These are phyloP conservation scores for Neurospora sublineolata DNA, from an alignment of 495 filamentous ascomycete species.

Conservation along the genomic window DNA sequence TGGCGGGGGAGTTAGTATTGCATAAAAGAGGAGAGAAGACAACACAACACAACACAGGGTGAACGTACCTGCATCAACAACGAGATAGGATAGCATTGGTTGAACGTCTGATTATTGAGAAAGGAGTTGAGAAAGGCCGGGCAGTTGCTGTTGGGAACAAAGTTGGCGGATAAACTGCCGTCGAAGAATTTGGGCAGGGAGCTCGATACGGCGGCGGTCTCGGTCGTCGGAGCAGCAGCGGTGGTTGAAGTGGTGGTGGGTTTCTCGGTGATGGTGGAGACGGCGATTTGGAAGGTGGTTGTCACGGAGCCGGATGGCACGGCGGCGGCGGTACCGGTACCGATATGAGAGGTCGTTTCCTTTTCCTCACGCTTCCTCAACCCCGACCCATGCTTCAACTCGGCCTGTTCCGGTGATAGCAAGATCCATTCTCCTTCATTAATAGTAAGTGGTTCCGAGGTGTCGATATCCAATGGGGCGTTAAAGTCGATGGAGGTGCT, in stretches of 20 bases:
- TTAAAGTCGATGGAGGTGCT: not conserved
- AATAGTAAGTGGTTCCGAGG: constrained; percentile 17
- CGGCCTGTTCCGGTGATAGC: constrained; percentile 23
- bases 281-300: constrained; percentile 25
- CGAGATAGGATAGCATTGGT: constrained; percentile 61
- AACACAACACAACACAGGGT: too few species aligned
- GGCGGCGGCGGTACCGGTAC: not conserved
- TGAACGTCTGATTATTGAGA: constrained; percentile 50
- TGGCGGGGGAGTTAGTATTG: constrained; percentile 33
- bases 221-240: constrained; percentile 13
- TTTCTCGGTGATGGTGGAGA: constrained; percentile 20
- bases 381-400: not conserved
- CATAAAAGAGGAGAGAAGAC: too few species aligned
- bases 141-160: constrained; percentile 45
- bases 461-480: constrained; percentile 22
- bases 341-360: not conserved
- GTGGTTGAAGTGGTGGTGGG: constrained; percentile 9
- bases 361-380: not conserved
- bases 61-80: constrained; percentile 61
- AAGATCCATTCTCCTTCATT: constrained; percentile 27
- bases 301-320: constrained; percentile 14
- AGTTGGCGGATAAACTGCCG: constrained; percentile 56
- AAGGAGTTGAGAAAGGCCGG: constrained; percentile 57
- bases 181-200: constrained; percentile 63
- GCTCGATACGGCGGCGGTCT: constrained; percentile 8